Evolutionary conservation across 345 rosid genomes (phyloP).

Genomic region (Hypericum perforatum): DNA sequence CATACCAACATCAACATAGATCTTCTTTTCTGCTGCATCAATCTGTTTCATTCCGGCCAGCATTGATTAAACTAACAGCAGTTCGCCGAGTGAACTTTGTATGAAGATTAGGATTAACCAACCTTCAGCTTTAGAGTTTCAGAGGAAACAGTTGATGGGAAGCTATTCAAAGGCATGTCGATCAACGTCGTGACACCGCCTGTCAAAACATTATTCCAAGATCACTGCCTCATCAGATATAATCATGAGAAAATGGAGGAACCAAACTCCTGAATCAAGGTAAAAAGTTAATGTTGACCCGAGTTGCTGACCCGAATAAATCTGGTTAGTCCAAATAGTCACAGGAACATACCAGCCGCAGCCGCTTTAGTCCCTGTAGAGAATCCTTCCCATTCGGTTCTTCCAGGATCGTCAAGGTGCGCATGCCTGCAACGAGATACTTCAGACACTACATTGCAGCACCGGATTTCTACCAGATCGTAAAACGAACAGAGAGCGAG

Average conservation of each 20-base stretch:
- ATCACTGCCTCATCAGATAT: no score
- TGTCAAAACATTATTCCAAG: constrained; percentile 9
- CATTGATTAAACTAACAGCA: no score
- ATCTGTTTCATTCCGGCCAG: constrained; percentile 39
- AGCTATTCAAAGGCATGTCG: constrained; percentile 87
- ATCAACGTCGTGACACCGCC: constrained; percentile 84
- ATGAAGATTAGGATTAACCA: no score
- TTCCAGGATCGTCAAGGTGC: constrained; percentile 98
- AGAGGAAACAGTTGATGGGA: constrained; percentile 68
- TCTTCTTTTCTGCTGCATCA: constrained; percentile 64
- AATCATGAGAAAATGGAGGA: not conserved
- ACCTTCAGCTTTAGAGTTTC: constrained; percentile 84
- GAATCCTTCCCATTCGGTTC: constrained; percentile 97
- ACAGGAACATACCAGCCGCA: constrained; percentile 61
- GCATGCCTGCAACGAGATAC: constrained; percentile 48
- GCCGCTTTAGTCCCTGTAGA: constrained; percentile 95
- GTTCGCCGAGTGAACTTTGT: no score
- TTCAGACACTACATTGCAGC: not conserved
- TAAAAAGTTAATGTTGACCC: no score
- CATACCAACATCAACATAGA: constrained; percentile 83
- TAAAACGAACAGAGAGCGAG: not conserved
- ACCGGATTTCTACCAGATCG: not conserved
- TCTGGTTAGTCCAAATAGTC: not conserved
- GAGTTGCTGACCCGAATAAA: no score
- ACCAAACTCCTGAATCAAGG: not conserved